Percentiles rank a stretch among this genome's conserved stretches.
Evolutionary conservation across 1,139 yeast species (phyloP).

Genomic region (Pichia sp.): DNA sequence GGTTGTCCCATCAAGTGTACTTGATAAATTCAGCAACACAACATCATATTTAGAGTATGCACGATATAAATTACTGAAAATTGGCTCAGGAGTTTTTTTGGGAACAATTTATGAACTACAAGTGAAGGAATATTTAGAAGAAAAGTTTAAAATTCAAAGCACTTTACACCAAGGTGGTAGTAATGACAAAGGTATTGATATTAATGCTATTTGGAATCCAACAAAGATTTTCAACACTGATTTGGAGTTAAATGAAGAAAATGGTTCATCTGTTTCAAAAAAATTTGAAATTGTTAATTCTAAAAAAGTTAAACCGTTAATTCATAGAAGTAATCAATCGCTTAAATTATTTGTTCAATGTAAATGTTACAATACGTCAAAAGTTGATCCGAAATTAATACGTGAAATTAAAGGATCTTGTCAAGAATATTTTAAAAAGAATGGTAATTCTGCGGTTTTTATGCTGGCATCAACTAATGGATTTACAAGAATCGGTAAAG

Average conservation of each 20-base stretch:
- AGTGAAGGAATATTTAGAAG: conserved; percentile 42
- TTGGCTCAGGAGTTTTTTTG: conserved; percentile 46
- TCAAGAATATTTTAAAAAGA: conserved; percentile 16
- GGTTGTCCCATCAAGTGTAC: not conserved
- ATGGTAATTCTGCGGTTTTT: conserved; percentile 49
- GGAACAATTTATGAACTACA: conserved; percentile 69
- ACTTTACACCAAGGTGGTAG: conserved; percentile 56
- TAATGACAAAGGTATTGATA: conserved; percentile 68
- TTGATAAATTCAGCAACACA: conserved; percentile 9
- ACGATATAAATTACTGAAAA: conserved; percentile 25
- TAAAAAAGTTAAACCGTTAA: conserved; percentile 27
- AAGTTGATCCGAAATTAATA: conserved; percentile 29
- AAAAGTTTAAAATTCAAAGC: conserved; percentile 35
- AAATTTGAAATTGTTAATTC: conserved; percentile 23
- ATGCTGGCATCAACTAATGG: conserved; percentile 54
- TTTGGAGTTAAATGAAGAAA: conserved; percentile 7
- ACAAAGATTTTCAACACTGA: conserved; percentile 29
- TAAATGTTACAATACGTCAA: conserved; percentile 24
- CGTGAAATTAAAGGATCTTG: conserved; percentile 31
- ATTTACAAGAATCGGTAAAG: conserved; percentile 53
- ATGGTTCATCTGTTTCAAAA: not conserved
- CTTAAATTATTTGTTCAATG: conserved; percentile 27
- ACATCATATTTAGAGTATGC: conserved; percentile 31
- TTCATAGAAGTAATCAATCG: conserved; percentile 15
- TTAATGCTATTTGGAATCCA: conserved; percentile 54